Base-by-base conservation (phyloP, 2,329 filamentous ascomycete genomes). In the Plenodomus lindquistii region DNA sequence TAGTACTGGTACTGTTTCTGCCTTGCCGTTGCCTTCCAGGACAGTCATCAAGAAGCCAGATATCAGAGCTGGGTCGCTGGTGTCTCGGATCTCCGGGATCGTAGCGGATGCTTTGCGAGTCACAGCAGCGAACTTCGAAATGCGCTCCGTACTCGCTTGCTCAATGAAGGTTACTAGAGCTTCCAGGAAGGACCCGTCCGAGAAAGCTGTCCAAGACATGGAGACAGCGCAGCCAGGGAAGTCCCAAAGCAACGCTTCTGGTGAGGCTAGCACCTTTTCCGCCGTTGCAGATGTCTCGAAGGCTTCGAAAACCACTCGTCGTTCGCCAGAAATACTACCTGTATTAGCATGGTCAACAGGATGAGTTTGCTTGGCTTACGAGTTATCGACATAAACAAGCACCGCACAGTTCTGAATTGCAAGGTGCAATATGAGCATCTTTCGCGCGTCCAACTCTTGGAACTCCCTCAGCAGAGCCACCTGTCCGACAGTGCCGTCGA, bases 251-350 rank as follows among this genome's bases (percentile, higher is more conserved):
- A 88, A 65, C 1, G 83, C 78, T 20, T 75, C 75, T 17, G 79
- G 66, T 0, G 81, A 67, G 0, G 76, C 75, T 2, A 86, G 71
- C 0, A 85, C 80, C 13, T 76, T 68, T 37, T 81, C 73, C 1
- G 80, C 81, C 0, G 63, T 61, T 0, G 85, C 73, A 0, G 84
- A 85, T 0, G 80, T 75, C 61, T 88, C 85, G 46, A 87, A 87
- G 0, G 75, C 75, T 63, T 88, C 85, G 39, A 86, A 80, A 46
- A 83, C 16, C 56, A 79, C 53, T 17, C 34, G 38, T 3, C 45
- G 37, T 17, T 54, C 45, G 9, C 42, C 49, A 10, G 37, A n/a
- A 1, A 38, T 18, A 13, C 60, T 64, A 27, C 3, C 22, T n/a
- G 4, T 20, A 42, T 61, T 17, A 61, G 44, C 29, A 13, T 9